Conservation (phyloP, 176 grass and related monocot genomes). For the Alopecurus myosuroides region DNA sequence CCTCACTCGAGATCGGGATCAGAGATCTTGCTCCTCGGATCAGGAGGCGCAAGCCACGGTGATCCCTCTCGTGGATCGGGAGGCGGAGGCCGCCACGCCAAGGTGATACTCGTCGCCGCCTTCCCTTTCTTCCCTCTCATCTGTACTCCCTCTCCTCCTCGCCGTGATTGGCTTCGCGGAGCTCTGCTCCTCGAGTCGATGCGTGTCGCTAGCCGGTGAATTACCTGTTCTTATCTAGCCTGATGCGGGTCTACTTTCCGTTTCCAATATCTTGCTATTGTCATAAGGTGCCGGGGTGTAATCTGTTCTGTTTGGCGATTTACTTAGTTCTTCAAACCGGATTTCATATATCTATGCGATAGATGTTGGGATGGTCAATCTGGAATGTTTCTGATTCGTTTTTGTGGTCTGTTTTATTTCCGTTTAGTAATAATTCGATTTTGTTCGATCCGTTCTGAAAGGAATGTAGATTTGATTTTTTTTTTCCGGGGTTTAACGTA, state of each 20-base stretch:
- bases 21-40: not conserved
- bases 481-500: not conserved
- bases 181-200: not conserved
- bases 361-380: not conserved
- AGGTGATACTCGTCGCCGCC: not conserved
- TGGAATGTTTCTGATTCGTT: not conserved
- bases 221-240: not conserved
- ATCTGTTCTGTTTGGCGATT: not conserved
- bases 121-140: not conserved
- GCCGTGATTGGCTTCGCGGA: not conserved
- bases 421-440: not conserved
- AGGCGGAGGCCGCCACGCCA: not conserved
- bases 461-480: not conserved
- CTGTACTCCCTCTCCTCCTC: not conserved
- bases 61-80: not conserved
- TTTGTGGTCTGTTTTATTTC: not conserved
- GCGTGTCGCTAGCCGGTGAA: not conserved
- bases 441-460: not conserved
- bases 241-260: not conserved
- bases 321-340: not conserved
- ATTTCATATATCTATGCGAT: not conserved
- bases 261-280: not conserved
- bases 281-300: not conserved
- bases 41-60: not conserved
- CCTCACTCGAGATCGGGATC: conserved; percentile 11